Evolutionary conservation across 768 basidiomycete genomes (phyloP).

Genomic region (Auricularia sp.): DNA sequence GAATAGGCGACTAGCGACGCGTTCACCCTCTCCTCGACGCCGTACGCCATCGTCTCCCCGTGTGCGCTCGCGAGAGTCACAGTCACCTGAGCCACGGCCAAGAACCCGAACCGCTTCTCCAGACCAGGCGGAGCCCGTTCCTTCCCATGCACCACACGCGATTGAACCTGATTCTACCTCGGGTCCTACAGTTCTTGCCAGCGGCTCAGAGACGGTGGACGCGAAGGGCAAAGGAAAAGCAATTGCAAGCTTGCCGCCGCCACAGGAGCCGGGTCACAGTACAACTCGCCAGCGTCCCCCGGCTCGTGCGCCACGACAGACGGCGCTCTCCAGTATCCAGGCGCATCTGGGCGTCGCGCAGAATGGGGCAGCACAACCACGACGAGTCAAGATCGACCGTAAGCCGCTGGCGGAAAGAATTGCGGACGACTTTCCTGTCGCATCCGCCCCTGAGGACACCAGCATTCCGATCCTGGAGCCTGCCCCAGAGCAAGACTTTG

Average conservation of each 20-base stretch:
- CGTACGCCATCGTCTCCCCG: not conserved
- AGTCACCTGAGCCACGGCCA: not conserved
- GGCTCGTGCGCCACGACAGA: not conserved
- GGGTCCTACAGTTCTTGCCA: too few relatives aligned
- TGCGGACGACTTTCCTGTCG: not conserved
- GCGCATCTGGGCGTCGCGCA: not conserved
- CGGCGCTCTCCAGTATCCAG: not conserved
- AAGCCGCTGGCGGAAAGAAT: not conserved
- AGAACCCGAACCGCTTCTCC: not conserved
- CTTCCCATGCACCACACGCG: too few relatives aligned
- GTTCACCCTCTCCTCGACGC: not conserved
- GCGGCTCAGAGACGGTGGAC: not conserved
- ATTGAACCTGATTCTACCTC: too few relatives aligned
- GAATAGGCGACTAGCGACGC: not conserved
- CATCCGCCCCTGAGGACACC: slow-evolving; percentile 1
- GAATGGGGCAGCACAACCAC: not conserved
- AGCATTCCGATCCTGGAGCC: too few relatives aligned
- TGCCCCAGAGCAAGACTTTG: too few relatives aligned
- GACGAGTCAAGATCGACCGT: not conserved
- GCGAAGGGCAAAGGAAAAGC: not conserved
- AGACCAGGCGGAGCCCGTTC: too few relatives aligned
- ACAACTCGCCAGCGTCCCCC: not conserved
- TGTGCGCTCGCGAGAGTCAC: not conserved
- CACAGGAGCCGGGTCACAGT: not conserved
- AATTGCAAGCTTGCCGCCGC: not conserved